Percentiles rank a stretch among this genome's conserved stretches.
phyloP scores from a whole-genome alignment of 1,284 basidiomycete species.

The Ceratobasidium sp. region DNA sequence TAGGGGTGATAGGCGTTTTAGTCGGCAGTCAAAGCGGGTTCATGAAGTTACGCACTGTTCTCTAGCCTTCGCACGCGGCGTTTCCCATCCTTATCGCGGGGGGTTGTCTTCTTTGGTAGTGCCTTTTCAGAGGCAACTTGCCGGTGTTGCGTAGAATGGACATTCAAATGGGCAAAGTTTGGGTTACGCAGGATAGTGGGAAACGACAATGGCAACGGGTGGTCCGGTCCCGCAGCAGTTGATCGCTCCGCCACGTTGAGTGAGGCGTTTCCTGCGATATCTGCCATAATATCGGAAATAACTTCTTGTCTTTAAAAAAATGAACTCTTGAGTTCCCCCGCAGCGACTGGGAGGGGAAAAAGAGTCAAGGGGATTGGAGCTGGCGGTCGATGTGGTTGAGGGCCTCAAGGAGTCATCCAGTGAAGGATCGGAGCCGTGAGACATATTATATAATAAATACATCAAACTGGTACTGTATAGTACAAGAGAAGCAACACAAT shows the following conservation, averaged over 20 bases:
- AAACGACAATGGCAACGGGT: slow-evolving; percentile 73
- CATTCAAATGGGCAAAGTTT: slow-evolving; percentile 66
- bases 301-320: not conserved
- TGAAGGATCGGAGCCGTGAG: slow-evolving; percentile 18
- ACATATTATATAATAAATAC: slow-evolving; percentile 39
- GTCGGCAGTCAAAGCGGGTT: slow-evolving; percentile 13
- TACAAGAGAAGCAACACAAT: slow-evolving; percentile 27
- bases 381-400: slow-evolving; percentile 18
- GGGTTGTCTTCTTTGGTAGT: slow-evolving; percentile 58
- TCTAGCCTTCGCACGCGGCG: slow-evolving; percentile 80
- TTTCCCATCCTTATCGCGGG: slow-evolving; percentile 73
- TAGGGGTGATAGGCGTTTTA: slow-evolving; percentile 44
- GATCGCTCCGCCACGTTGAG: slow-evolving; percentile 16
- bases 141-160: slow-evolving; percentile 48
- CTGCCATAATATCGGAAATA: slow-evolving; percentile 14
- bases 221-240: slow-evolving; percentile 40
- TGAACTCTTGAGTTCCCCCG: not conserved
- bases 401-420: slow-evolving; percentile 28
- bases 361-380: not conserved
- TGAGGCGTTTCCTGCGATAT: slow-evolving; percentile 18
- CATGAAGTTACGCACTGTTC: slow-evolving; percentile 67
- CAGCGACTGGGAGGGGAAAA: not conserved
- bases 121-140: slow-evolving; percentile 48
- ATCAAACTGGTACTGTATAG: slow-evolving; percentile 21
- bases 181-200: slow-evolving; percentile 75